These are phyloP conservation scores for Yamadazyma ubonensis DNA, from an alignment of 805 yeast genomes.

Conservation along the genomic window DNA sequence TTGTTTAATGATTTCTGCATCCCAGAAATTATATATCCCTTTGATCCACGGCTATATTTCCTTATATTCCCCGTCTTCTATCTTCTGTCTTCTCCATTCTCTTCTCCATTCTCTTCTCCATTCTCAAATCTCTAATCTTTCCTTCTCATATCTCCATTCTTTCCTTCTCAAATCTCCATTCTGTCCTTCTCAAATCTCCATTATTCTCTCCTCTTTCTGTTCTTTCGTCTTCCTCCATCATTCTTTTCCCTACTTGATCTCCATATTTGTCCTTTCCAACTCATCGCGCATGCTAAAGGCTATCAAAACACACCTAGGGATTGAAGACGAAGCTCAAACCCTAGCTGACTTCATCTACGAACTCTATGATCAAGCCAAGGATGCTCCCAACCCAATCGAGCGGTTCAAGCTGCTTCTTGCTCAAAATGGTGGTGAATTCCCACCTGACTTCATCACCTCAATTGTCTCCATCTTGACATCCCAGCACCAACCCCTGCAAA, in stretches of 20 bases:
- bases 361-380: slow-evolving; percentile 9
- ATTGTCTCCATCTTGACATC: no score
- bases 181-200: no score
- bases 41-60: no score
- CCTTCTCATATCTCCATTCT: no score
- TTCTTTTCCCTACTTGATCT: neutral
- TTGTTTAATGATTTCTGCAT: no score
- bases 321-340: slow-evolving; percentile 10
- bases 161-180: no score
- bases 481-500: slow-evolving; percentile 6
- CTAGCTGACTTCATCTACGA: slow-evolving; percentile 12
- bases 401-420: slow-evolving; percentile 17
- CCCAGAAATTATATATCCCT: no score
- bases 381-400: neutral
- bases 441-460: slow-evolving; percentile 30
- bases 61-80: neutral
- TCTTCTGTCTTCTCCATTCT: neutral
- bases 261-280: neutral
- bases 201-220: no score
- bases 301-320: slow-evolving; percentile 11
- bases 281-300: neutral
- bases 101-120: neutral
- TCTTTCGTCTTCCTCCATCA: neutral
- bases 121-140: no score
- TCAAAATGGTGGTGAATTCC: slow-evolving; percentile 44